Evolutionary conservation across 2,329 filamentous ascomycete genomes (phyloP), one percentile per base, ranked within the genome.

Genomic region (Domatiomyces catenatus): DNA sequence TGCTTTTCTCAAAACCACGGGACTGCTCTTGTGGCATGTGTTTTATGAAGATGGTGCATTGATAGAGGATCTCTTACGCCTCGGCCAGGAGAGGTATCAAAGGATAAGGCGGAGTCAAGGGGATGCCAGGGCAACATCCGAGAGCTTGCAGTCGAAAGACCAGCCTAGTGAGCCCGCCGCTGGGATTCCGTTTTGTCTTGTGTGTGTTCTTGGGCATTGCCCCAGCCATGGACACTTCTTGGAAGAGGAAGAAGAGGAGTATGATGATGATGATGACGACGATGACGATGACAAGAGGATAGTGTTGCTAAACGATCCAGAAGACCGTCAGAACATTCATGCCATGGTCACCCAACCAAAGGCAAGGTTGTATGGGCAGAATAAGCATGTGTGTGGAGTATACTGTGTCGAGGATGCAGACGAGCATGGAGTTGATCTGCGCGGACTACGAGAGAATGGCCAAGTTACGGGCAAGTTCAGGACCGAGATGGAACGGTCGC

Each of bases 141-240:
- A 36, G 28, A 36, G 8, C 7, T 4, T 10, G 8, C 2, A 36
- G 4, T 36, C 12, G 32, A 12, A 39, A 39, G 32, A 39, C 10
- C 8, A 39, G 32, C 12, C 8, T 15, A 12, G 32, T 12, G 15
- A 39, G 32, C 8, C 32, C 5, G 12, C 12, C 15, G 10, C 10
- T 2, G 32, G 12, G 32, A 39, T 39, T 39, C 32, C 39, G 17
- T 46, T 58, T 20, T 61, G 58, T 49, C 47, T 55, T 1, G 56
- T 59, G 8, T 61, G 59, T 50, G 57, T 52, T 26, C 50, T 58
- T 19, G 55, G 57, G 47, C 48, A 56, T n/a, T 61, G 59, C 48
- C 53, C 56, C n/a, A 48, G 49, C 22, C 59, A 61, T 50, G 59
- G 59, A 5, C 50, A 54, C 1, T 60, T 52, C 42, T 45, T 54